Percentiles rank a stretch among this genome's conserved stretches.
These are phyloP conservation scores for Prunus davidiana DNA, from an alignment of 306 rosid species.

Conservation along the genomic window DNA sequence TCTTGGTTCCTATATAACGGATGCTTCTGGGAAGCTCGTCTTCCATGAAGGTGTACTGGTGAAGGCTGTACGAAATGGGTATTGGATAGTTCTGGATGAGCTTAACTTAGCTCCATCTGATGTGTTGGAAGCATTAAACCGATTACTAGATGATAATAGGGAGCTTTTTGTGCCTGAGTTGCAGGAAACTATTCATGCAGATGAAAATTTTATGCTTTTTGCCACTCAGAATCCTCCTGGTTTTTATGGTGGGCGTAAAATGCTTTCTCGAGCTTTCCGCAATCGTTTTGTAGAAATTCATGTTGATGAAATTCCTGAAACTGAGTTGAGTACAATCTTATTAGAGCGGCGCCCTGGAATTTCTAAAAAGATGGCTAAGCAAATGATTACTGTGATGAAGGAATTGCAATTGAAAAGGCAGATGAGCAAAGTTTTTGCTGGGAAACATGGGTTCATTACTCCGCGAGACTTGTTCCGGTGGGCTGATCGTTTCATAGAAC, in stretches of 20 bases:
- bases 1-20: slow-evolving; percentile 76
- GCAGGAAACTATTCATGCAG: slow-evolving; percentile 62
- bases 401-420: slow-evolving; percentile 73
- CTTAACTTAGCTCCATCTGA: slow-evolving; percentile 98
- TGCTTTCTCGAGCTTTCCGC: slow-evolving; percentile 92
- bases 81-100: slow-evolving; percentile 95
- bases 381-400: slow-evolving; percentile 91
- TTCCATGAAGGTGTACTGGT: slow-evolving; percentile 89
- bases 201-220: slow-evolving; percentile 90
- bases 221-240: slow-evolving; percentile 98
- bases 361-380: slow-evolving; percentile 56
- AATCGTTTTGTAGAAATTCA: slow-evolving; percentile 93
- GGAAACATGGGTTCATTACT: slow-evolving; percentile 93
- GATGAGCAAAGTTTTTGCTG: slow-evolving; percentile 77
- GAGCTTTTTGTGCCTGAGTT: slow-evolving; percentile 94
- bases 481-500: slow-evolving; percentile 76
- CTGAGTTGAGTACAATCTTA: slow-evolving; percentile 65
- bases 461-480: slow-evolving; percentile 93
- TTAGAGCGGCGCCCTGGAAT: slow-evolving; percentile 55
- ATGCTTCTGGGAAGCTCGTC: slow-evolving; percentile 77
- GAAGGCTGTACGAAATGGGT: slow-evolving; percentile 83
- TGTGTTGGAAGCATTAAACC: slow-evolving; percentile 92
- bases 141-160: slow-evolving; percentile 90
- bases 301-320: slow-evolving; percentile 85
- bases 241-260: slow-evolving; percentile 86